A percentile compares a stretch with the other conserved stretches of the same genome.
These are phyloP conservation scores for Lolium perenne DNA, from an alignment of 176 grass and related monocot genomes.

Conservation along the genomic window DNA sequence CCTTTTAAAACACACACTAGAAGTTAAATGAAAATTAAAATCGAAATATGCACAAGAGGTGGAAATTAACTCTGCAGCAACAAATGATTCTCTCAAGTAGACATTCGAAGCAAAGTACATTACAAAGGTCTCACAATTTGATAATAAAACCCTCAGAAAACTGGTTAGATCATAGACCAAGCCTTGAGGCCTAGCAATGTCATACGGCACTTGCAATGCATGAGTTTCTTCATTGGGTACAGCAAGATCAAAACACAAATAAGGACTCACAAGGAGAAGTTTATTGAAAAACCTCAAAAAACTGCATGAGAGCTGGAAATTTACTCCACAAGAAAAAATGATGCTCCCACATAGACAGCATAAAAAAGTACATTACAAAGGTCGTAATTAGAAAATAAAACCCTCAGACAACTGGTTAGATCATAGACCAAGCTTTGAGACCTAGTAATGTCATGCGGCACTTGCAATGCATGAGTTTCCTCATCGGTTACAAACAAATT, in stretches of 20 bases:
- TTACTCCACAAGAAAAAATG: slow-evolving; percentile 10
- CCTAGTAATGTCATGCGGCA: too few relatives aligned
- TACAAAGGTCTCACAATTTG: neutral
- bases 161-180: slow-evolving; percentile 3
- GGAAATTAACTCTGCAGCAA: neutral
- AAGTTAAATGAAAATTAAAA: neutral
- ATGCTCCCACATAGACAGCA: neutral
- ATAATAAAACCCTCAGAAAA: slow-evolving; percentile 6
- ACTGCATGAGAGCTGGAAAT: neutral
- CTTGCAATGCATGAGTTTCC: too few relatives aligned
- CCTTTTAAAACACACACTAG: neutral
- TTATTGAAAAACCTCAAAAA: neutral
- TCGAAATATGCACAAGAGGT: neutral
- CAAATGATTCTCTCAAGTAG: slow-evolving; percentile 14
- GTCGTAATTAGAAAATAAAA: neutral
- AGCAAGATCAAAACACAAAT: too few relatives aligned
- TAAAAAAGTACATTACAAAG: neutral
- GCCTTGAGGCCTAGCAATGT: slow-evolving; percentile 4
- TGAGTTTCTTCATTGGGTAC: neutral
- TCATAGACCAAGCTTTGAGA: too few relatives aligned
- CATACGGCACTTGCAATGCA: slow-evolving; percentile 38
- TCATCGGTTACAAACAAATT: too few relatives aligned
- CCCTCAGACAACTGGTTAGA: too few relatives aligned
- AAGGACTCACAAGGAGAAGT: neutral
- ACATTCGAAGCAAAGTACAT: neutral